Evolutionary conservation across 2,329 filamentous ascomycete genomes (phyloP), one percentile per base, ranked within the genome.

Genomic region (Hawksworthiomyces lignivorus): DNA sequence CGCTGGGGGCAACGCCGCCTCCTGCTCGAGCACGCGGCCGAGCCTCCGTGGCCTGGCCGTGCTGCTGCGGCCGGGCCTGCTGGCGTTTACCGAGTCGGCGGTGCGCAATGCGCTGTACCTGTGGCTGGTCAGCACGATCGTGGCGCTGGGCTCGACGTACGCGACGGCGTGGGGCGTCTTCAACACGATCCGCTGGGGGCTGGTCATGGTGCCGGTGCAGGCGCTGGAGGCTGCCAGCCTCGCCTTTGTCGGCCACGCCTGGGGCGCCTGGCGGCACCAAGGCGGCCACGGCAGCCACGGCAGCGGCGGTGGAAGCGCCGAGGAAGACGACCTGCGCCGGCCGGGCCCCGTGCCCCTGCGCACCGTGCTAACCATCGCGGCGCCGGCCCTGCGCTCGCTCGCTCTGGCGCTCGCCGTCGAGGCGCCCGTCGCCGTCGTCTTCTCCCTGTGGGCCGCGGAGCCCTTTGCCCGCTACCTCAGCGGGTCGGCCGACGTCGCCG

Each of bases 101-200:
- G 59, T 85, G 4, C 68, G 82, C 7, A 87, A 87, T 47, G 69
- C 77, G 0, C 63, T 87, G 0, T 87, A 87, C 46, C 70, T 87
- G 0, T 87, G 81, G 82, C 65, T 87, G 0, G 70, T 87, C 1
- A 70, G 63, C 39, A 75, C 70, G 5, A 82, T 87, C 15, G 70
- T 87, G 0, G 62, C 70, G 0, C 64, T 87, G 45, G 80, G 81
- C 0, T 59, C 64, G 0, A 70, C 75, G 7, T 87, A 87, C 55
- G 77, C 80, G 0, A 86, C 81, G 0, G 80, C 82, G 1, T 87
- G 81, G 82, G 77, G 80, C 2, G 66, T 86, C 9, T 87, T 87
- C 62, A 82, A 74, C 42, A 86, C 80, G 0, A 86, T 87, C 31
- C 70, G 81, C 12, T 86, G 82, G 82, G 82, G 82, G 0, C 63